Conservation (phyloP, 2,329 filamentous ascomycete genomes). For the Epichloe gansuensis region DNA sequence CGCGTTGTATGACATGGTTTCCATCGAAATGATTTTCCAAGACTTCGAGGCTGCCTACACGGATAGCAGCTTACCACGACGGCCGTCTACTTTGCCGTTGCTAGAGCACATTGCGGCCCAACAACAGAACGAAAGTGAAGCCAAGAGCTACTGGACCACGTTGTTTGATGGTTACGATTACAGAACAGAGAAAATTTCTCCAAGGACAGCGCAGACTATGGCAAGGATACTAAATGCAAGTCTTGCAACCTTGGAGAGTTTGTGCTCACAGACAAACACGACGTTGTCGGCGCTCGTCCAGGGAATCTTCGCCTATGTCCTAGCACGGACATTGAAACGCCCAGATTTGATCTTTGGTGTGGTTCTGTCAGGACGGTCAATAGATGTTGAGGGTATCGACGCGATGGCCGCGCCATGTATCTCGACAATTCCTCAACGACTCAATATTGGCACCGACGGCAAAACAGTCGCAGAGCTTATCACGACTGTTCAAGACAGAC, state of each 20-base stretch:
- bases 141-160: not conserved
- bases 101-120: not conserved
- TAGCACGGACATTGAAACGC: conserved; percentile 15
- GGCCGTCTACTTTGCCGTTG: not conserved
- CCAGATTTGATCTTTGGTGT: conserved; percentile 5
- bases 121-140: not conserved
- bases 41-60: conserved; percentile 18
- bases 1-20: conserved; percentile 22
- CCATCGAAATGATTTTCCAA: conserved; percentile 19
- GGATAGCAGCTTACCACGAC: conserved; percentile 9
- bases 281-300: conserved; percentile 20
- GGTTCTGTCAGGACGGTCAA: conserved; percentile 5
- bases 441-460: conserved; percentile 11
- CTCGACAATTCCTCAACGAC: conserved; percentile 22
- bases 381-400: conserved; percentile 16
- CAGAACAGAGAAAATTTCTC: not conserved
- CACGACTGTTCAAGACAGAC: not conserved
- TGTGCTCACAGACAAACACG: conserved; percentile 1
- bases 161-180: not conserved
- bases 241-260: not conserved
- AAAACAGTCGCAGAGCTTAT: not conserved
- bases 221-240: not conserved
- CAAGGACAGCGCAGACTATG: not conserved
- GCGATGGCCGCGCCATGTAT: conserved; percentile 22
- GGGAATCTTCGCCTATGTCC: conserved; percentile 19